Conservation (phyloP, 495 filamentous ascomycete genomes). For the Ramalina intermedia region DNA sequence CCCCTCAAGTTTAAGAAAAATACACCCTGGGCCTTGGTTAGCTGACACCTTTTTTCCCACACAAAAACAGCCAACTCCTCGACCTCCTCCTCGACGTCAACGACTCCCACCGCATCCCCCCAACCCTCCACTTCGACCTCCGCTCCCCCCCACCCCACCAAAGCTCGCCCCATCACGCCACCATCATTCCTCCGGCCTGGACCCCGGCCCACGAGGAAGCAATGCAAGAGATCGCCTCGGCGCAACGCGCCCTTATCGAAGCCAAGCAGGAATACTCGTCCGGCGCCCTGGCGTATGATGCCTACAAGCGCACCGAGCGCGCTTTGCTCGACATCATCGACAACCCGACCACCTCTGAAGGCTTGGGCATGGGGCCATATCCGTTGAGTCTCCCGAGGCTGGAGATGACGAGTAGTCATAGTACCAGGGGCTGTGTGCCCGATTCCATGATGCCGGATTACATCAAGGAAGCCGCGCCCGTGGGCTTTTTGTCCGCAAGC, state of each 20-base stretch:
- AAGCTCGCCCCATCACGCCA: conserved; percentile 8
- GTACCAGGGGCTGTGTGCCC: conserved; percentile 4
- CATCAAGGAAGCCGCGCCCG: conserved; percentile 9
- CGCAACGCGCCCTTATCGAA: conserved; percentile 28
- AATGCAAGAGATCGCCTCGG: conserved; percentile 23
- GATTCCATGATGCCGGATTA: conserved; percentile 15
- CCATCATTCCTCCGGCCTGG: conserved; percentile 24
- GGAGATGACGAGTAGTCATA: conserved; percentile 6
- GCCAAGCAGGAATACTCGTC: conserved; percentile 28
- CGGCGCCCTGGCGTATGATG: conserved; percentile 25
- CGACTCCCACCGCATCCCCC: conserved; percentile 56
- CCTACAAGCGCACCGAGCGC: conserved; percentile 27
- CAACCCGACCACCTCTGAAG: not conserved
- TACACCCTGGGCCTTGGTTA: too few relatives aligned
- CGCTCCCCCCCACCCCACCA: conserved; percentile 20
- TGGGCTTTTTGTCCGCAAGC: conserved; percentile 53
- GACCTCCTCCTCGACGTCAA: conserved; percentile 83
- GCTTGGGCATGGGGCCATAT: not conserved
- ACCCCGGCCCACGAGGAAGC: conserved; percentile 24
- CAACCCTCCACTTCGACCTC: conserved; percentile 54
- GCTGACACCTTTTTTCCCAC: too few relatives aligned
- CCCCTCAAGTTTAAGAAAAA: too few relatives aligned
- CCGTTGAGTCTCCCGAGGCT: conserved; percentile 3
- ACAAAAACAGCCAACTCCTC: conserved; percentile 35
- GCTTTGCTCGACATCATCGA: conserved; percentile 8